Evolutionary conservation across 2,329 filamentous ascomycete genomes (phyloP).

Genomic region (Fusarium subglutinans): DNA sequence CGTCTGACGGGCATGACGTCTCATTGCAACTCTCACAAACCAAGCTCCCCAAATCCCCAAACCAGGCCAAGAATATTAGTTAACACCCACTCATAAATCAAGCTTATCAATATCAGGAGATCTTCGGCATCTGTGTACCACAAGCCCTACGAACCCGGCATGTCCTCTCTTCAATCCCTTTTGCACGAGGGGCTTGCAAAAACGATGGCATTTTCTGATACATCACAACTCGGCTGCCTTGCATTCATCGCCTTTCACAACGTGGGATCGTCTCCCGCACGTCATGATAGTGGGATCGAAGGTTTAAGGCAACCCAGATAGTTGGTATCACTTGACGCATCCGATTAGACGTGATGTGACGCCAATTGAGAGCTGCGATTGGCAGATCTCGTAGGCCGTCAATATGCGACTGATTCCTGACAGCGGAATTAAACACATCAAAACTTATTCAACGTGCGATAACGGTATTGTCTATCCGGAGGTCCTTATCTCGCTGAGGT

Average conservation of each 20-base stretch:
- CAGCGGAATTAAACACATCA: slow-evolving; percentile 14
- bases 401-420: slow-evolving; percentile 28
- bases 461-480: background rate
- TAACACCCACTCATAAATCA: background rate
- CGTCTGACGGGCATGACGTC: background rate
- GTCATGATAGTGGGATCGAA: slow-evolving; percentile 23
- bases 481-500: slow-evolving; percentile 7
- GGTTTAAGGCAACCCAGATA: slow-evolving; percentile 18
- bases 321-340: slow-evolving; percentile 33
- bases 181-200: background rate
- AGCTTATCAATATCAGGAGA: slow-evolving; percentile 1
- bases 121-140: background rate
- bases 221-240: slow-evolving; percentile 23
- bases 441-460: background rate
- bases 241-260: slow-evolving; percentile 12
- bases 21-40: background rate
- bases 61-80: background rate
- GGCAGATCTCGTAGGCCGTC: slow-evolving; percentile 15
- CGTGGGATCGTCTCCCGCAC: slow-evolving; percentile 20
- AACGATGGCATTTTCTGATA: slow-evolving; percentile 16
- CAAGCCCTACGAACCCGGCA: background rate
- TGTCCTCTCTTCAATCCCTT: background rate
- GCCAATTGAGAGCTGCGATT: slow-evolving; percentile 27
- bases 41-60: slow-evolving; percentile 2
- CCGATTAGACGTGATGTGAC: slow-evolving; percentile 11